These are phyloP conservation scores for Pestalotiopsis sp. DNA, from an alignment of 2,329 filamentous ascomycete species.

Conservation along the genomic window DNA sequence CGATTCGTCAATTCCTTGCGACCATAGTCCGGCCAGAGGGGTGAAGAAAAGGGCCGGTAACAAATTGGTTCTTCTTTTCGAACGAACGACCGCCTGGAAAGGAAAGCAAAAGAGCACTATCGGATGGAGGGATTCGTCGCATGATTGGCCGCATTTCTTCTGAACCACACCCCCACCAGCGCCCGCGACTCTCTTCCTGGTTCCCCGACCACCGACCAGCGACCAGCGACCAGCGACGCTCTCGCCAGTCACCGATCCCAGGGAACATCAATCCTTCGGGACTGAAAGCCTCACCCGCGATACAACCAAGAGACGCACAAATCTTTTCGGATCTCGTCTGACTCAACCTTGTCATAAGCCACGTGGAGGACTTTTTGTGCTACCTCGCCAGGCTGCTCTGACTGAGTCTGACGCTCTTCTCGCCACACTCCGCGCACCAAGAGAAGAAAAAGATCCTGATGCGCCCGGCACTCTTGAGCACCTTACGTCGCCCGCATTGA, in stretches of 20 bases:
- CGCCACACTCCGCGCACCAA: neutral
- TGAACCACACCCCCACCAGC: neutral
- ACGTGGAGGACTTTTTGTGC: neutral
- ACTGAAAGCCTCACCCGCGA: slow-evolving; percentile 2
- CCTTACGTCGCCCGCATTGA: slow-evolving; percentile 7
- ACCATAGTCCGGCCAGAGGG: neutral
- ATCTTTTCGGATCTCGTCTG: neutral
- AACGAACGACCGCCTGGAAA: neutral
- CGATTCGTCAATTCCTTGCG: slow-evolving; percentile 10
- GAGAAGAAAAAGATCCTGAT: neutral
- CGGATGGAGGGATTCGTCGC: slow-evolving; percentile 1
- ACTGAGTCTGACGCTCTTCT: too few species aligned
- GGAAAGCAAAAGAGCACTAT: neutral
- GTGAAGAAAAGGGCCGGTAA: neutral
- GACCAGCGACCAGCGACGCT: neutral
- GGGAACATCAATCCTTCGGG: neutral
- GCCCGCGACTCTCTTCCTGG: neutral
- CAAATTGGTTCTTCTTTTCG: neutral
- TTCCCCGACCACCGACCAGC: neutral
- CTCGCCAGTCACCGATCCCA: neutral
- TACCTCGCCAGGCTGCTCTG: slow-evolving; percentile 6
- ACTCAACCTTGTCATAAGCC: slow-evolving; percentile 9
- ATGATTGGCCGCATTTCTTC: slow-evolving; percentile 5
- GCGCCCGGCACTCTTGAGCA: neutral
- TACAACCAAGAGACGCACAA: neutral